phyloP scores from a whole-genome alignment of 257 asterid genomes.

The Solanum etuberosum region DNA sequence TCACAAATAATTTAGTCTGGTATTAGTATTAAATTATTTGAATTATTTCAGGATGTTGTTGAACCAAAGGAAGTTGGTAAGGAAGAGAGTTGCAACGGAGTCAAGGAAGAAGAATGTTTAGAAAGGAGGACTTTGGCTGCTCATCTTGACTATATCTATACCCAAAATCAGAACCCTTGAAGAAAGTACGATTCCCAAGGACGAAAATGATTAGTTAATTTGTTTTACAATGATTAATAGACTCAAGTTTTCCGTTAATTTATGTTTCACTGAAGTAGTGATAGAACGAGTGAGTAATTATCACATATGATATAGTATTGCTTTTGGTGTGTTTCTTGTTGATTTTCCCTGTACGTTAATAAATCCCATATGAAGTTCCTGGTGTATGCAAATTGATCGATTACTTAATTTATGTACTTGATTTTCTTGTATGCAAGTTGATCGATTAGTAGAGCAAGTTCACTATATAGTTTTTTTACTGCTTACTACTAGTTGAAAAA shows the following conservation, averaged over 20 bases:
- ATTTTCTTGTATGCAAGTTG: not conserved
- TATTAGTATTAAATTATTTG: not conserved
- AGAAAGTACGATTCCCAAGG: not conserved
- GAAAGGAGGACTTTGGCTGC: constrained; percentile 56
- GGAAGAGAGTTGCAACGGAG: constrained; percentile 38
- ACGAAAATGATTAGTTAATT: not conserved
- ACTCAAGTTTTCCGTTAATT: not conserved
- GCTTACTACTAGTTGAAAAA: too few relatives aligned
- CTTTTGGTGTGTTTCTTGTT: not conserved
- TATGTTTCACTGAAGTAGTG: not conserved
- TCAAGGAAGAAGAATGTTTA: constrained; percentile 42
- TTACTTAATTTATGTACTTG: not conserved
- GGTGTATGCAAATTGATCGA: not conserved
- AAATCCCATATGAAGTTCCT: not conserved
- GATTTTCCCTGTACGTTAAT: not conserved
- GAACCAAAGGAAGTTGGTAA: not conserved
- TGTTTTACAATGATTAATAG: not conserved
- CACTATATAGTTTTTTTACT: too few relatives aligned
- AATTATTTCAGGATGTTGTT: not conserved
- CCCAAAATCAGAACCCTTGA: constrained; percentile 25
- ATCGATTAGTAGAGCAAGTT: not conserved
- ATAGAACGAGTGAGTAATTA: not conserved
- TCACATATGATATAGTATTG: not conserved
- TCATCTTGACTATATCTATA: constrained; percentile 61
- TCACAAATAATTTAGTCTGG: not conserved